Percentiles rank a stretch among this genome's conserved stretches.
phyloP scores from a whole-genome alignment of 1,139 yeast genomes.

The Tardiomyces blankii region DNA sequence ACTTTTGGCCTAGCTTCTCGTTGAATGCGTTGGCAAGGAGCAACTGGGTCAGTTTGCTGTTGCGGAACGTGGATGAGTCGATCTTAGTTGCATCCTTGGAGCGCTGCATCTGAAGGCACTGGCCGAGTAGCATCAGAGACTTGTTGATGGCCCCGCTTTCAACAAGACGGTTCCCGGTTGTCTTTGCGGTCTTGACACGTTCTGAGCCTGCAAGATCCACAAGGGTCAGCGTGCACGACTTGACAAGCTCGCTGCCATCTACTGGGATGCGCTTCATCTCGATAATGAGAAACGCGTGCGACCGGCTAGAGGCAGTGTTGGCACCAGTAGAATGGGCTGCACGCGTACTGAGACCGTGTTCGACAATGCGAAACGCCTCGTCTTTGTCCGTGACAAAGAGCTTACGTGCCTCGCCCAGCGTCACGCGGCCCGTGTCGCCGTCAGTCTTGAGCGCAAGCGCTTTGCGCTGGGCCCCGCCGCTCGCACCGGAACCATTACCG shows the following conservation, averaged over 20 bases:
- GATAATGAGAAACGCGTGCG: constrained; percentile 30
- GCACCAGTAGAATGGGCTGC: constrained; percentile 25
- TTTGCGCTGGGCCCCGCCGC: constrained; percentile 5
- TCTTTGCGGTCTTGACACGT: constrained; percentile 33
- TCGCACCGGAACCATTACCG: constrained; percentile 4
- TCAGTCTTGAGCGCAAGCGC: constrained; percentile 17
- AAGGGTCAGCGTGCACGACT: constrained; percentile 29
- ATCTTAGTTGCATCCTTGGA: constrained; percentile 17
- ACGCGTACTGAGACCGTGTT: constrained; percentile 19
- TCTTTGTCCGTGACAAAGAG: constrained; percentile 17
- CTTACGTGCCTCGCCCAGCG: constrained; percentile 17
- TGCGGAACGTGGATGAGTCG: constrained; percentile 23
- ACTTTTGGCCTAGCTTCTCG: constrained; percentile 10
- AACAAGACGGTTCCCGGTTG: constrained; percentile 31
- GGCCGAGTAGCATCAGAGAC: constrained; percentile 37
- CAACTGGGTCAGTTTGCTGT: constrained; percentile 37
- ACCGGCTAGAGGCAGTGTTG: constrained; percentile 26
- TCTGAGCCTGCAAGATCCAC: constrained; percentile 44
- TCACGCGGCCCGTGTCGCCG: constrained; percentile 14
- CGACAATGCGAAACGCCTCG: constrained; percentile 21
- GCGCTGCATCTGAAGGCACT: constrained; percentile 32
- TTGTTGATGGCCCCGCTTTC: constrained; percentile 38
- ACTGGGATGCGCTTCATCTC: constrained; percentile 21
- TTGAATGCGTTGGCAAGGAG: constrained; percentile 35
- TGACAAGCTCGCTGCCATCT: constrained; percentile 9